phyloP scores from a whole-genome alignment of 2,329 filamentous ascomycete genomes.

The Beauveria varroae region DNA sequence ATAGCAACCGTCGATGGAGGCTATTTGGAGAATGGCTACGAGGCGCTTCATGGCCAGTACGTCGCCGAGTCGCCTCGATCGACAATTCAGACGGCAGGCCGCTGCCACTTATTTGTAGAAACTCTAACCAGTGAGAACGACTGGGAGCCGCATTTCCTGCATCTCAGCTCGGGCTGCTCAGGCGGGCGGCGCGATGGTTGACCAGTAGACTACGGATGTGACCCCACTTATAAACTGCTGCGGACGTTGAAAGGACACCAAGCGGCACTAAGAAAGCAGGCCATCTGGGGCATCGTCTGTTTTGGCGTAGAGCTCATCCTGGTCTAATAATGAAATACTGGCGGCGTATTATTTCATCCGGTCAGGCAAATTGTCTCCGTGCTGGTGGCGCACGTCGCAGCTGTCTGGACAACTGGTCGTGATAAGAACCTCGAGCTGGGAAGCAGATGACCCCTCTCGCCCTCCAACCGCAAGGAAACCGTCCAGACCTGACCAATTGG shows the following conservation, averaged over 20 bases:
- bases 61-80: not conserved
- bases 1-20: not conserved
- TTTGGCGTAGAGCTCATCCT: not conserved
- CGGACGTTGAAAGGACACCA: not conserved
- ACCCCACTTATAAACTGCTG: not conserved
- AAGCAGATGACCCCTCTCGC: too few relatives aligned
- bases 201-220: not conserved
- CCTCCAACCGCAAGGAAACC: too few relatives aligned
- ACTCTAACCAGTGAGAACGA: not conserved
- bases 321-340: not conserved
- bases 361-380: not conserved
- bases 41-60: not conserved
- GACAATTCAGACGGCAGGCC: not conserved
- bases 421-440: not conserved
- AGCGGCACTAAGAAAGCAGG: not conserved
- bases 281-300: slow-evolving; percentile 5
- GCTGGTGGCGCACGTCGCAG: not conserved
- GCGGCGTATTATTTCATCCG: not conserved
- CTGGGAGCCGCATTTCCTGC: not conserved
- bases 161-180: not conserved
- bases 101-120: not conserved
- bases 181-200: not conserved
- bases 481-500: not conserved
- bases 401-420: not conserved
- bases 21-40: not conserved